Percentiles rank a stretch among this genome's conserved stretches.
These are phyloP conservation scores for Fraxinus ornus DNA, from an alignment of 305 asterid genomes.

Conservation along the genomic window DNA sequence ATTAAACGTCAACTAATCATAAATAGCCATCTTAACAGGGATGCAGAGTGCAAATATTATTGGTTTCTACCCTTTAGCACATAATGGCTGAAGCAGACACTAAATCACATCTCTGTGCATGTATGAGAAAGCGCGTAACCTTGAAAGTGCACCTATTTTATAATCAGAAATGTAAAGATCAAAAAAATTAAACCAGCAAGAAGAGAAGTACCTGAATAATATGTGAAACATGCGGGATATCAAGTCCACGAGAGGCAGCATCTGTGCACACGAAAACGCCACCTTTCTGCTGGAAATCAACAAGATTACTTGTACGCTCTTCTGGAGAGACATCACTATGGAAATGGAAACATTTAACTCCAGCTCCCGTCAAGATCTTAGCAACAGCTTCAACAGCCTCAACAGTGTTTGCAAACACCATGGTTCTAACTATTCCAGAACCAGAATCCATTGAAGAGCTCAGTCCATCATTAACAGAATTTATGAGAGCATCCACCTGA, in stretches of 20 bases:
- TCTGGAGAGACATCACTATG: slow-evolving; percentile 76
- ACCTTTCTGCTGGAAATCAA: slow-evolving; percentile 72
- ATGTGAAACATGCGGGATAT: slow-evolving; percentile 78
- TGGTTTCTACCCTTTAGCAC: background rate
- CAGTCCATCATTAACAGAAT: slow-evolving; percentile 56
- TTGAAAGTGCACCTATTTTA: no score
- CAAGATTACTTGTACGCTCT: slow-evolving; percentile 65
- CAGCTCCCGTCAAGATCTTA: slow-evolving; percentile 60
- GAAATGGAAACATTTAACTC: slow-evolving; percentile 61
- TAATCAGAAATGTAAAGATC: background rate
- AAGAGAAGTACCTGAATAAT: slow-evolving; percentile 74
- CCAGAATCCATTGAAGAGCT: slow-evolving; percentile 30
- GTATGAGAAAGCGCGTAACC: background rate
- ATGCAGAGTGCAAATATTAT: background rate
- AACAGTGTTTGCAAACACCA: slow-evolving; percentile 96
- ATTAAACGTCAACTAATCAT: background rate
- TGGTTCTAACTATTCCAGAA: slow-evolving; percentile 54
- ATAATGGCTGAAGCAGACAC: background rate
- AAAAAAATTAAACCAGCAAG: background rate
- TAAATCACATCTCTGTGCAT: background rate
- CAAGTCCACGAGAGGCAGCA: slow-evolving; percentile 98
- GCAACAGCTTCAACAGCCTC: slow-evolving; percentile 92
- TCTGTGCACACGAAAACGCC: slow-evolving; percentile 96
- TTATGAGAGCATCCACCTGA: slow-evolving; percentile 73
- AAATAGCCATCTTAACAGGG: background rate